Base-by-base conservation (phyloP, 1,139 yeast species). In the Taiozyma onychis region DNA sequence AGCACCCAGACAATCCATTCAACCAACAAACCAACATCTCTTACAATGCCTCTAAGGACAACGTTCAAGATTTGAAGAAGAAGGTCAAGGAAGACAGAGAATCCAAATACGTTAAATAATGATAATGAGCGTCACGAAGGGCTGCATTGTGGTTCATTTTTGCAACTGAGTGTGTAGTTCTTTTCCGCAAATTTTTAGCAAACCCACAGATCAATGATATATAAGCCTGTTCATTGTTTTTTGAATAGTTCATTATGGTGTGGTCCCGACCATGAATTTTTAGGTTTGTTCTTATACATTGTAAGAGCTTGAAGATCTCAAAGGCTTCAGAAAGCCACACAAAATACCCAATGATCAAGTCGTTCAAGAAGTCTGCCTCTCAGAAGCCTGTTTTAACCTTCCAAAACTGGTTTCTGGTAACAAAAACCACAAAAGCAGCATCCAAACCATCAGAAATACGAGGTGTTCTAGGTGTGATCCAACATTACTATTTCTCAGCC, bases 1-100 rank as follows among this genome's bases (percentile, higher is more conserved):
- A 85, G 71, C 76, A 85, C 47, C 81, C 83, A 13, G 90, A 85
- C 62, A 88, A 88, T 68, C 96, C 96, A 45, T 84, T 88, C 82
- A 88, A 88, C 71, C 91, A 85, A 68, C 57, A 43, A 16, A 83
- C 87, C 39, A 82, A 77, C 56, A 74, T 84, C 41, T 65, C 70
- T 44, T 85, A 74, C 70, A 84, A 88, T 61, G 90, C 95, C 18
- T 65, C 76, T 10, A 68, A 71, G 48, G 80, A 71, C 1, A 93
- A 86, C 34, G 74, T 86, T 51, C 64, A 61, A 11, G 63, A 63
- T 8, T 72, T 76, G 69, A 84, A 81, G 72, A 66, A 69, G 37
- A 74, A 74, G 30, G 76, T 84, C 44, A 78, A 77, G 63, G 66
- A 71, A 32, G 66, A 74, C 54, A 75, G 79, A 60, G 81, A 77